Base-by-base conservation (phyloP, 2,329 filamentous ascomycete species). In the Aspergillus hiratsukae region DNA sequence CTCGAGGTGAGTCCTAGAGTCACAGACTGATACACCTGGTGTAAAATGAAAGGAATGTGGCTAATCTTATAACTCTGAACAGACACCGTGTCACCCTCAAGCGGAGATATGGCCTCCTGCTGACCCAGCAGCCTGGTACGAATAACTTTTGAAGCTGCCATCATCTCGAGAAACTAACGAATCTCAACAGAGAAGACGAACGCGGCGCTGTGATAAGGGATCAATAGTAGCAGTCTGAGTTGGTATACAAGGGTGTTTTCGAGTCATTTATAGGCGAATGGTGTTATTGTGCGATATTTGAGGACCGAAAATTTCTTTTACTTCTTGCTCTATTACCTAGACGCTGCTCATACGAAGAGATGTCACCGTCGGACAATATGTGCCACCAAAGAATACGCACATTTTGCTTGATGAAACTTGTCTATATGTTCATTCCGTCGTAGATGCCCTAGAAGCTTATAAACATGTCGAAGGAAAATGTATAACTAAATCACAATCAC, bases 51-150 rank as follows among this genome's bases (percentile, higher is more conserved):
- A 9, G 49, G 49, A 10, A 25, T 57, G 43, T 45, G 27, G 52
- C 52, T 61, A 23, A n/a, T 10, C 51, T 17, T 46, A 54, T 59
- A 49, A 60, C 46, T 21, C 45, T 49, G 7, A 41, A 59, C 55
- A 89, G 91, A 72, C 93, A 97, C 80, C 87, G 94, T 67, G 91
- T 97, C 51, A 95, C 91, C 21, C 83, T 97, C 69, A 96, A 97
- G 87, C 91, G 90, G 81, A 84, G 94, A 71, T 97, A 96, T 72
- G 88, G 88, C 50, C 82, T 97, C 62, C 85, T 97, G 60, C 79
- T 96, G 74, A 94, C 89, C 53, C 90, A 96, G 82, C 88, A 86
- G 74, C 53, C 67, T 54, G 81, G 83, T 81, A 72, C 61, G 78
- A 37, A 19, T 45, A 23, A 23, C 7, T 17, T 19, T 53, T 55